Base-by-base conservation (phyloP, 495 filamentous ascomycete species). In the Penicillium robsamsonii region DNA sequence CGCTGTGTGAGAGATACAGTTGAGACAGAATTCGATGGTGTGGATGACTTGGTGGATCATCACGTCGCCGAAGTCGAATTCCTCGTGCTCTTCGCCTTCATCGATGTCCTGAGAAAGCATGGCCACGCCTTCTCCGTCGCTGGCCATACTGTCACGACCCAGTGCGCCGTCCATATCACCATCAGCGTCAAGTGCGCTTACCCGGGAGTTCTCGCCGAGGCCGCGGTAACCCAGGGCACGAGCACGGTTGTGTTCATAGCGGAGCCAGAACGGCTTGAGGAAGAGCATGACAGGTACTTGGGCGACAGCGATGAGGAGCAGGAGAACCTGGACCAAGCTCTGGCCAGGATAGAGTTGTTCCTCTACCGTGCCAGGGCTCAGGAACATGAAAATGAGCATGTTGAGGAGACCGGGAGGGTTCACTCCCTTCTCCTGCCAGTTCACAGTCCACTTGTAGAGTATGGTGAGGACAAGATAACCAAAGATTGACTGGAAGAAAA, bases 41-140 rank as follows among this genome's bases (percentile, higher is more conserved):
- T 98, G 94, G 67, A 98, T 98, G 68, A 96, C 87, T 70, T 99
- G 94, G 71, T 99, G 94, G 66, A 99, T 99, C 90, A 97, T 96
- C 60, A 91, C 79, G 63, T 99, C 94, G 33, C 83, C 80, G 68
- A 97, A 97, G 57, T 97, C 94, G 70, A 99, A 99, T 64, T 97
- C 94, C 65, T 91, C 95, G 63, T 96, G 90, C 54, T 87, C 86
- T 20, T 82, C 86, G 30, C 84, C 81, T n/a, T 84, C 76, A 35
- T 82, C 83, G 51, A 91, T 84, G 61, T 90, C 89, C 68, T 96
- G 87, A 1, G 92, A 89, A 70, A 97, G 91, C 86, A 96, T 90
- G 52, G 90, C 92, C 53, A 89, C 85, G 41, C 88, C 92, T 62
- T 96, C 92, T n/a, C 85, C 87, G 46, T 91, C 90, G 51, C 89